Conservation (phyloP, 768 basidiomycete genomes). For the Pisolithus albus region DNA sequence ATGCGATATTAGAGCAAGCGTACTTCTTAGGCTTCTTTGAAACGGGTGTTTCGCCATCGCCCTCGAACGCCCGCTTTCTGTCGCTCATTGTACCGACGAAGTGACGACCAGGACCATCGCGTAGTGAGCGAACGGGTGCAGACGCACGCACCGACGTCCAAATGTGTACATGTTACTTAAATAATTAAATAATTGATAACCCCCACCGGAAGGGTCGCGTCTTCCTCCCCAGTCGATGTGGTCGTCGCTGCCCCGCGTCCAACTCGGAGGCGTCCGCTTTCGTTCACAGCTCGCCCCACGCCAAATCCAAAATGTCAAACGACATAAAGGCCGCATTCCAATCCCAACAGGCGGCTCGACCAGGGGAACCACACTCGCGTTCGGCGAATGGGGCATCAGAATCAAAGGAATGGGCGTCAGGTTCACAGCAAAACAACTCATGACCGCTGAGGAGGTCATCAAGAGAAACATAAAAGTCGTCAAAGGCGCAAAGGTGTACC, state of each 20-base stretch:
- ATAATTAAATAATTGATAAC: no score
- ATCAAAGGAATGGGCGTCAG: conserved; percentile 78
- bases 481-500: conserved; percentile 80
- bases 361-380: conserved; percentile 87
- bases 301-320: conserved; percentile 75
- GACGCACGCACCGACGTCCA: no score
- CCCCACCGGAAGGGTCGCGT: no score
- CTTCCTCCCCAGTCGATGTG: no score
- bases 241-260: neutral
- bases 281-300: conserved; percentile 74
- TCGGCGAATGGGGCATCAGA: conserved; percentile 70
- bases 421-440: conserved; percentile 87
- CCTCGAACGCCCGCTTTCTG: conserved; percentile 57
- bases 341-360: conserved; percentile 86
- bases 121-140: no score
- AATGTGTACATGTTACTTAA: no score
- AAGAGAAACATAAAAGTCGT: conserved; percentile 84
- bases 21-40: conserved; percentile 68
- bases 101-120: no score
- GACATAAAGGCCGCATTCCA: conserved; percentile 85
- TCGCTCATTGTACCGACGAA: conserved; percentile 45
- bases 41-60: conserved; percentile 39
- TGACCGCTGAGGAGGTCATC: conserved; percentile 80
- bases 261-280: conserved; percentile 21
- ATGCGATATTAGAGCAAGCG: neutral